Evolutionary conservation across 192 early-diverging fungal genomes (phyloP), one percentile per base, ranked within the genome.

Genomic region (Backusella circina): DNA sequence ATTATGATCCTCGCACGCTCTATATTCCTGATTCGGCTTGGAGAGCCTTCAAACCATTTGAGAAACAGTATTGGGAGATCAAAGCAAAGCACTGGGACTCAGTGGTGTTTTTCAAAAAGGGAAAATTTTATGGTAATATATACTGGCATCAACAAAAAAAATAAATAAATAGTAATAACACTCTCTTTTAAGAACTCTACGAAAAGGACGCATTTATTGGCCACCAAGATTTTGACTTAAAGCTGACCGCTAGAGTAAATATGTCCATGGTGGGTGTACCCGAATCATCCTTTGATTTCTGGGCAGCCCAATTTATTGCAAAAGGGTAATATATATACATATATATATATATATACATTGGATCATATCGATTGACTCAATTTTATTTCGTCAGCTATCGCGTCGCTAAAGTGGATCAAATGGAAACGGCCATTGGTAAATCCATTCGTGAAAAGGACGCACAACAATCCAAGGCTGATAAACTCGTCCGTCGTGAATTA

Each of bases 261-360:
- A 99, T 99, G 98, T 86, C 95, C 35, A 98, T 99, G 98, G 95
- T 93, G 0, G 98, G 98, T 13, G 96, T 98, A 1, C 98, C 98
- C 16, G 98, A 99, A 80, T 87, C 84, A 16, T 91, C 92, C 9
- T 98, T 99, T 75, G 96, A 98, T 71, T 86, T 94, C 77, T 99
- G 97, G 97, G 95, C 95, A 0, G 87, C 95, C 3, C 92, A 98
- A 86, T 98, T 99, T 76, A 89, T 99, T 67, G 96, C 96, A 28
- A 91, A 93, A 78, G 98, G 98, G 23, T 91, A 97, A 30, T n/a
- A n/a, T n/a, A n/a, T n/a, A n/a, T n/a, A n/a, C n/a, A 26, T n/a
- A 18, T 23, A 3, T 39, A 16, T 6, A 5, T 15, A 69, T 50
- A 28, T 47, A 47, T 21, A 28, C 7, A 23, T 28, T 65, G 39